These are phyloP conservation scores for Lumnitzera littorea DNA, from an alignment of 345 rosid species.

Conservation along the genomic window DNA sequence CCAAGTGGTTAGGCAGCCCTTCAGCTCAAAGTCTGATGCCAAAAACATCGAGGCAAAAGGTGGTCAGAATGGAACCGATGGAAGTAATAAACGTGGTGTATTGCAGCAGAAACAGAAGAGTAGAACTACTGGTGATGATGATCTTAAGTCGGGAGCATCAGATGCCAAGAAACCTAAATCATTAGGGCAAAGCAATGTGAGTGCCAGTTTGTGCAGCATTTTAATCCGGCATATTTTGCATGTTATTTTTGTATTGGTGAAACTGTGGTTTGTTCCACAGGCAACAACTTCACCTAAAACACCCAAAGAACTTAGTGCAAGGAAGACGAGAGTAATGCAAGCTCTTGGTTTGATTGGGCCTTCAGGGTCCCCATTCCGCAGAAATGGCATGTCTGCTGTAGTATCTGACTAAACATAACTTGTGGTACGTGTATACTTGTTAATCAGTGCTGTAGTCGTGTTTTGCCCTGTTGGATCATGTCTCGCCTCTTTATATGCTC, in stretches of 20 bases:
- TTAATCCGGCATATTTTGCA: background rate
- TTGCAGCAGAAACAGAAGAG: slow-evolving; percentile 8
- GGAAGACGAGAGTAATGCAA: slow-evolving; percentile 53
- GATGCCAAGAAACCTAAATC: no score
- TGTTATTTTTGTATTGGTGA: no score
- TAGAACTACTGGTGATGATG: no score
- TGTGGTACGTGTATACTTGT: no score
- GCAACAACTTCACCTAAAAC: slow-evolving; percentile 9
- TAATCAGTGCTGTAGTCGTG: no score
- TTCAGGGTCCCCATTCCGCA: slow-evolving; percentile 48
- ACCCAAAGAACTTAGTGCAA: slow-evolving; percentile 27
- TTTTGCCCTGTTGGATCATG: no score
- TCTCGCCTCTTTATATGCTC: no score
- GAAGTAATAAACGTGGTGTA: slow-evolving; percentile 15
- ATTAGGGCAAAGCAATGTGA: no score
- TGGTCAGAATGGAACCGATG: background rate
- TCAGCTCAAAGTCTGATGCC: slow-evolving; percentile 1
- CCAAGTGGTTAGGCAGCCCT: slow-evolving; percentile 2
- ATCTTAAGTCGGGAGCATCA: no score
- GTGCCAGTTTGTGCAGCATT: no score
- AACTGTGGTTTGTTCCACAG: slow-evolving; percentile 10
- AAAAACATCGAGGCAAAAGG: no score
- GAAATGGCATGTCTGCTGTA: slow-evolving; percentile 4
- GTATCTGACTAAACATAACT: no score
- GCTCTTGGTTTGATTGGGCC: slow-evolving; percentile 50